Evolutionary conservation across 768 basidiomycete genomes (phyloP).

Genomic region (Rhizopogon rudus): DNA sequence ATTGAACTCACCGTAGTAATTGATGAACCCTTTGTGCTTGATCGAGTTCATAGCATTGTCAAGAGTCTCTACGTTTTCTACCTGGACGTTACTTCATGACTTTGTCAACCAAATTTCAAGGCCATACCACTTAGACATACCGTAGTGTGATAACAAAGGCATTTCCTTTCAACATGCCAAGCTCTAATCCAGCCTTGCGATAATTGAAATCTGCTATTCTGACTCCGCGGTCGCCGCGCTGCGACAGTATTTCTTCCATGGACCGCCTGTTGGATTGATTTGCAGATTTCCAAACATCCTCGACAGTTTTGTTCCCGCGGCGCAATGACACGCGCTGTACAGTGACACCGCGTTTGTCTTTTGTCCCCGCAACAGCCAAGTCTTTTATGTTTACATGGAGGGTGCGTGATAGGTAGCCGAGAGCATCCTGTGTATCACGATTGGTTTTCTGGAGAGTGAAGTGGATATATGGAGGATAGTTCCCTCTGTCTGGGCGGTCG

Average conservation of each 20-base stretch:
- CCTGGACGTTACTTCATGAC: conserved; percentile 63
- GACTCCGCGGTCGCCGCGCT: conserved; percentile 86
- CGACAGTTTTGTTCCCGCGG: conserved; percentile 70
- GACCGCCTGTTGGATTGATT: conserved; percentile 65
- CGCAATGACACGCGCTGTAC: conserved; percentile 85
- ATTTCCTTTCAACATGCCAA: conserved; percentile 97
- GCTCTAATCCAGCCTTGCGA: conserved; percentile 73
- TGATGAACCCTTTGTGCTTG: conserved; percentile 88
- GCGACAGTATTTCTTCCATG: conserved; percentile 50
- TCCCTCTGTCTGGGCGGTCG: conserved; percentile 51
- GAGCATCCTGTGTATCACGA: conserved; percentile 93
- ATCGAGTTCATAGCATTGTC: conserved; percentile 73
- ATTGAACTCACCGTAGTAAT: conserved; percentile 77
- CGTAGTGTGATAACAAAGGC: conserved; percentile 91
- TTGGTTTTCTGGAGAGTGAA: conserved; percentile 98
- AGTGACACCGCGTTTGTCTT: conserved; percentile 97
- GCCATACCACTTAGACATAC: conserved; percentile 35
- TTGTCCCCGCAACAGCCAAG: conserved; percentile 89
- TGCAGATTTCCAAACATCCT: conserved; percentile 79
- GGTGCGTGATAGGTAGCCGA: conserved; percentile 71
- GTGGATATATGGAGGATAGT: conserved; percentile 85
- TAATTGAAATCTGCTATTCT: conserved; percentile 88
- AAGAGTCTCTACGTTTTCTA: conserved; percentile 65
- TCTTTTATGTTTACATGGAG: conserved; percentile 79
- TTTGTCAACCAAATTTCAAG: conserved; percentile 24